phyloP scores from a whole-genome alignment of 805 yeast species.

The Clavispora carvajalis region DNA sequence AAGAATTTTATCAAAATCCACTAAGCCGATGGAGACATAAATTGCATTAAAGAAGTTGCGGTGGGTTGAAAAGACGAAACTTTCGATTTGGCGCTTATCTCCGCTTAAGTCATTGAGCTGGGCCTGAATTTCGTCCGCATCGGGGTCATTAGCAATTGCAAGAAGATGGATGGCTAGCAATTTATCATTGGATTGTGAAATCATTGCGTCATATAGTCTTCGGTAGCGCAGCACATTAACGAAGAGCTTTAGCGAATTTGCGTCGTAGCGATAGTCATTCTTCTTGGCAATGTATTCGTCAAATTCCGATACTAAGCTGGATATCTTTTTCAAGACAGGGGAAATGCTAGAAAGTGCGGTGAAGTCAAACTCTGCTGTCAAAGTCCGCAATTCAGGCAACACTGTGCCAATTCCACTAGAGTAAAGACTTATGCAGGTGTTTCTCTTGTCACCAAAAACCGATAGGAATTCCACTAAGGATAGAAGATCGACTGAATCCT shows the following conservation, averaged over 20 bases:
- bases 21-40: conserved; percentile 1
- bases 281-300: conserved; percentile 1
- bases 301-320: conserved; percentile 3
- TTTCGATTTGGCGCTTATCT: neutral
- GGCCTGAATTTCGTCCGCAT: neutral
- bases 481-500: neutral
- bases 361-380: conserved; percentile 4
- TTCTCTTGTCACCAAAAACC: neutral
- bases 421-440: neutral
- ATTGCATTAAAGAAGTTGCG: conserved; percentile 2
- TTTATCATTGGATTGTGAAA: neutral
- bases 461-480: neutral
- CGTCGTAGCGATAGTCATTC: conserved; percentile 1
- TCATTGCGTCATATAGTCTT: conserved; percentile 1
- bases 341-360: neutral
- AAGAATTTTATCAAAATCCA: conserved; percentile 1
- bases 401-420: conserved; percentile 5
- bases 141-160: neutral
- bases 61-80: conserved; percentile 1
- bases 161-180: conserved; percentile 1
- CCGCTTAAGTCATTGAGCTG: neutral
- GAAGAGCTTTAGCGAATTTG: conserved; percentile 1
- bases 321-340: conserved; percentile 5
- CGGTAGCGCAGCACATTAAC: conserved; percentile 7
- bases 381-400: conserved; percentile 3